phyloP scores from a whole-genome alignment of 192 early-diverging fungal genomes.

The Oehlia diaphana region DNA sequence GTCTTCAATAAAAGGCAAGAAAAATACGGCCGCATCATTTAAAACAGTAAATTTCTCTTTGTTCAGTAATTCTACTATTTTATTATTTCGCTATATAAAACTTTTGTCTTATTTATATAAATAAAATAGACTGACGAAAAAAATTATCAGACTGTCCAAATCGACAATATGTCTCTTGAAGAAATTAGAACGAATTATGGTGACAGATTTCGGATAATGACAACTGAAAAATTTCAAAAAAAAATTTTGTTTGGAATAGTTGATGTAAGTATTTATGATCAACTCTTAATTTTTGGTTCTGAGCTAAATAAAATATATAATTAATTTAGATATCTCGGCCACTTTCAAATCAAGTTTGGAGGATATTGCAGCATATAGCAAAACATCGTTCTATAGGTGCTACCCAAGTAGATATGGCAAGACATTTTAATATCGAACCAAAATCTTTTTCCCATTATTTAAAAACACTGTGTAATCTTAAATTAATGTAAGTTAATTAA shows the following conservation, averaged over 20 bases:
- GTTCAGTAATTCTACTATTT: too few species aligned
- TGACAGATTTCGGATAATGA: conserved; percentile 37
- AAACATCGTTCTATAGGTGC: conserved; percentile 46
- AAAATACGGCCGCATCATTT: background rate
- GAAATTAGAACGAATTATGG: background rate
- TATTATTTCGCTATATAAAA: too few species aligned
- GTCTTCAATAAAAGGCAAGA: background rate
- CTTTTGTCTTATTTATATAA: background rate
- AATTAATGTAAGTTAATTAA: conserved; percentile 47
- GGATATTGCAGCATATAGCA: conserved; percentile 48
- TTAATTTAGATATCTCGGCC: conserved; percentile 15
- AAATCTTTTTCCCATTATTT: conserved; percentile 62
- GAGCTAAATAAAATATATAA: background rate
- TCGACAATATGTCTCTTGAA: background rate
- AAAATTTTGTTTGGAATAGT: conserved; percentile 41
- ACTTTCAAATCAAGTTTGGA: conserved; percentile 34
- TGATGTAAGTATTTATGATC: conserved; percentile 37
- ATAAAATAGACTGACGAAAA: background rate
- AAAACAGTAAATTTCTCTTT: background rate
- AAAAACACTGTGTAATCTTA: conserved; percentile 48
- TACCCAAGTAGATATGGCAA: conserved; percentile 60
- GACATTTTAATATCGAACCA: conserved; percentile 56
- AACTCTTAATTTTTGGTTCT: background rate
- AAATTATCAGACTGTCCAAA: background rate
- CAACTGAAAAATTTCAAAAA: conserved; percentile 32